A percentile compares a stretch with the other conserved stretches of the same genome.
These are phyloP conservation scores for Colletotrichum nymphaeae DNA, from an alignment of 2,329 filamentous ascomycete species.

Conservation along the genomic window DNA sequence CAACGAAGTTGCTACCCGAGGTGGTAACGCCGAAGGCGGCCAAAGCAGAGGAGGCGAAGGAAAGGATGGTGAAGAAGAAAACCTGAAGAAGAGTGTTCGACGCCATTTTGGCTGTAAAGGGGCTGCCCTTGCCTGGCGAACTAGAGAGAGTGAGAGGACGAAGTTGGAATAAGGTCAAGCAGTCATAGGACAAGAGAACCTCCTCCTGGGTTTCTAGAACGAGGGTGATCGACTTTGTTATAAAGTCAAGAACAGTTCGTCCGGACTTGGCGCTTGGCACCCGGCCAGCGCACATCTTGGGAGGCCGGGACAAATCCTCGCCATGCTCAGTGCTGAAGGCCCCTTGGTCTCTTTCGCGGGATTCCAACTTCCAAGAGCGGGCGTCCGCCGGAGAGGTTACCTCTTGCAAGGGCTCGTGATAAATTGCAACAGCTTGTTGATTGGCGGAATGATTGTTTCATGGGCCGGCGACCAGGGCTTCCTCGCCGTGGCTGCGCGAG, in stretches of 20 bases:
- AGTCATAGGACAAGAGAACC: conserved; percentile 3
- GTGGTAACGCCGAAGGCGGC: conserved; percentile 56
- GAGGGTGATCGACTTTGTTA: conserved; percentile 14
- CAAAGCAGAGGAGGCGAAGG: conserved; percentile 44
- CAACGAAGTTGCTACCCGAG: conserved; percentile 53
- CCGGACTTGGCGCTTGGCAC: conserved; percentile 13
- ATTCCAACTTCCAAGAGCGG: conserved; percentile 1
- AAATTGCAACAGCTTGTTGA: conserved; percentile 19
- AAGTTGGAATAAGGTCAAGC: conserved; percentile 14
- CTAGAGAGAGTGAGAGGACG: background rate
- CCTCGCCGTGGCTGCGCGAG: conserved; percentile 14
- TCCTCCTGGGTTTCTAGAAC: background rate
- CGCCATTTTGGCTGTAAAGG: conserved; percentile 26
- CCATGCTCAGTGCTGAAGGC: background rate
- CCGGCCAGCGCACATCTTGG: background rate
- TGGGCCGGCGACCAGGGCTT: conserved; percentile 16
- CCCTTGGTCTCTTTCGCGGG: conserved; percentile 7
- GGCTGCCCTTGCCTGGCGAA: conserved; percentile 11
- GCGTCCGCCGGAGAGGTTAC: conserved; percentile 16
- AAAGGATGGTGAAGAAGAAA: conserved; percentile 40
- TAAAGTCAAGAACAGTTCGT: background rate
- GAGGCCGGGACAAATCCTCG: background rate
- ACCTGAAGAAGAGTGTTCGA: conserved; percentile 26
- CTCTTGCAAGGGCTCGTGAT: conserved; percentile 3
- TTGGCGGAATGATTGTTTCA: conserved; percentile 34